Evolutionary conservation across 768 basidiomycete species (phyloP).

Genomic region (Serendipita indica): DNA sequence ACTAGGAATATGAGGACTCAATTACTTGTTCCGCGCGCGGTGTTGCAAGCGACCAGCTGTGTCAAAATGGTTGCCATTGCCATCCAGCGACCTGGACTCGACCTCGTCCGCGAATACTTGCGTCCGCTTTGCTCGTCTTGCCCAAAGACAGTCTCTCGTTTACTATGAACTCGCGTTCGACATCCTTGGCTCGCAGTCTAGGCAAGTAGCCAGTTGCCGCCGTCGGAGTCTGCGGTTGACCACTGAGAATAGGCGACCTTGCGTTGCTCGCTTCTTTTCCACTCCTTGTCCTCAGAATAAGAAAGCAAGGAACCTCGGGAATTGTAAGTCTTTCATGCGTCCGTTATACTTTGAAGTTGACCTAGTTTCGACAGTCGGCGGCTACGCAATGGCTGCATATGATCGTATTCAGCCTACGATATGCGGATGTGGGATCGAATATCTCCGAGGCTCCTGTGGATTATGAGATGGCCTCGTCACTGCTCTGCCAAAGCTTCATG

Average conservation of each 20-base stretch:
- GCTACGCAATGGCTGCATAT: not conserved
- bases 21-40: too few relatives aligned
- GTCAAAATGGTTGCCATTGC: too few relatives aligned
- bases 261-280: not conserved
- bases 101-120: too few relatives aligned
- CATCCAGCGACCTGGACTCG: too few relatives aligned
- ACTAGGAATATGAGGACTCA: too few relatives aligned
- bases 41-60: too few relatives aligned
- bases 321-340: not conserved
- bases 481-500: too few relatives aligned
- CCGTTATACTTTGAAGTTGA: not conserved
- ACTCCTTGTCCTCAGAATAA: not conserved
- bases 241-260: not conserved
- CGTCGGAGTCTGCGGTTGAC: not conserved
- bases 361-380: not conserved
- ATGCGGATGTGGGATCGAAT: not conserved
- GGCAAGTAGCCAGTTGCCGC: not conserved
- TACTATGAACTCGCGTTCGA: too few relatives aligned
- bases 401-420: not conserved
- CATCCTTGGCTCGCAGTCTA: too few relatives aligned
- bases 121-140: too few relatives aligned
- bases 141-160: too few relatives aligned
- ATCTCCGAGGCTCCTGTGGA: not conserved
- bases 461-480: not conserved
- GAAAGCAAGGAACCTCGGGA: not conserved